Conservation (phyloP, 192 early-diverging fungal species). For the Umbelopsis sp. region DNA sequence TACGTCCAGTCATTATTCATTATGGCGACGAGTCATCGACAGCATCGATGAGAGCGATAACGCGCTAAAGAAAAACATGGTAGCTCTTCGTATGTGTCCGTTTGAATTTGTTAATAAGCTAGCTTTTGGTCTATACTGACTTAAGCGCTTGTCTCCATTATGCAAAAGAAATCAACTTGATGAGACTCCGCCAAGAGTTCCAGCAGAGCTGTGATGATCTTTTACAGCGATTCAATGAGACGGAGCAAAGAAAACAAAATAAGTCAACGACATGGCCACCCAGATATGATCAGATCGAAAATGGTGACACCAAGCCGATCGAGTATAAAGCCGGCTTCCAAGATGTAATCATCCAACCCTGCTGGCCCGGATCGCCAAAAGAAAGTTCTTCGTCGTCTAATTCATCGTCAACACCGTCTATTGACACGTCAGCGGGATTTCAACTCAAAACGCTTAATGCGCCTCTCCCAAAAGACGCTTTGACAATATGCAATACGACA, state of each 20-base stretch:
- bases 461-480: background rate
- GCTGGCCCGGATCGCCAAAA: background rate
- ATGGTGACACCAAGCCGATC: too few species aligned
- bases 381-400: constrained; percentile 7
- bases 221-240: constrained; percentile 19
- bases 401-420: background rate
- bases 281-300: background rate
- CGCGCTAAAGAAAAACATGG: constrained; percentile 13
- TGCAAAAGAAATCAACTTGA: constrained; percentile 12
- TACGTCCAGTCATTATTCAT: constrained; percentile 15
- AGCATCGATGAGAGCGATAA: constrained; percentile 13
- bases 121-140: background rate
- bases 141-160: background rate
- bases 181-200: constrained; percentile 17
- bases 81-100: constrained; percentile 9
- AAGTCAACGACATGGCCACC: constrained; percentile 2
- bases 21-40: constrained; percentile 19
- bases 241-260: background rate
- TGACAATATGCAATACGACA: background rate
- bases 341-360: too few species aligned
- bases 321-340: too few species aligned
- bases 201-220: constrained; percentile 20
- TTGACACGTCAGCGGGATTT: constrained; percentile 6
- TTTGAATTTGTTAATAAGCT: background rate
- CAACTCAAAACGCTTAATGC: background rate